Percentiles rank a stretch among this genome's conserved stretches.
These are phyloP conservation scores for Backusella liffmaniae DNA, from an alignment of 192 early-diverging fungal species.

Conservation along the genomic window DNA sequence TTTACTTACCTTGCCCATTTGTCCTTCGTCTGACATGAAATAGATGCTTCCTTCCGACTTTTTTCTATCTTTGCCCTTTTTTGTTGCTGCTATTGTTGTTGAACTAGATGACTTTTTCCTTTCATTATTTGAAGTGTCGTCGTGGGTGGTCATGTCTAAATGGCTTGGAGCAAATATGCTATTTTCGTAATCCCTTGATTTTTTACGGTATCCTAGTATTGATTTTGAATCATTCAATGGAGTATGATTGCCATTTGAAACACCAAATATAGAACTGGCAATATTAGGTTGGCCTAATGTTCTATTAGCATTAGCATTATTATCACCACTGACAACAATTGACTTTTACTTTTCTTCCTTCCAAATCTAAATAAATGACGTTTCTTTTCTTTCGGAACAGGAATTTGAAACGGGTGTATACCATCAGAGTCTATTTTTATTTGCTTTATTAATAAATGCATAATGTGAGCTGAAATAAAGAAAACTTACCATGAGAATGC, in stretches of 20 bases:
- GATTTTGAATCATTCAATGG: constrained; percentile 5
- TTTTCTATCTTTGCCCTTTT: constrained; percentile 17
- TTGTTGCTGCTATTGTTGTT: constrained; percentile 5
- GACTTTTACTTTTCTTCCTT: constrained; percentile 30
- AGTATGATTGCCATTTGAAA: background rate
- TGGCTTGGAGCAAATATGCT: background rate
- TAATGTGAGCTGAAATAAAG: background rate
- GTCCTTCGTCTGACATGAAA: background rate
- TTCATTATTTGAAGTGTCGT: background rate
- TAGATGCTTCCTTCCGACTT: constrained; percentile 19
- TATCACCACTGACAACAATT: background rate
- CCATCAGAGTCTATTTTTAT: background rate
- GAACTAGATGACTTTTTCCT: background rate
- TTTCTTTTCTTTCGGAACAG: constrained; percentile 24
- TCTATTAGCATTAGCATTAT: background rate
- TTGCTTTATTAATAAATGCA: background rate
- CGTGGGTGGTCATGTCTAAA: background rate
- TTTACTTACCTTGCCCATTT: constrained; percentile 6
- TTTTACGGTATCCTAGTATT: background rate
- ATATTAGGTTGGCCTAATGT: background rate
- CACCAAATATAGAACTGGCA: background rate
- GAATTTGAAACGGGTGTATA: constrained; percentile 13
- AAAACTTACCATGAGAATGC: background rate
- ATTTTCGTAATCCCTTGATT: constrained; percentile 18
- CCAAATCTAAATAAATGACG: constrained; percentile 26